phyloP scores from a whole-genome alignment of 345 rosid genomes.

The Murraya paniculata region DNA sequence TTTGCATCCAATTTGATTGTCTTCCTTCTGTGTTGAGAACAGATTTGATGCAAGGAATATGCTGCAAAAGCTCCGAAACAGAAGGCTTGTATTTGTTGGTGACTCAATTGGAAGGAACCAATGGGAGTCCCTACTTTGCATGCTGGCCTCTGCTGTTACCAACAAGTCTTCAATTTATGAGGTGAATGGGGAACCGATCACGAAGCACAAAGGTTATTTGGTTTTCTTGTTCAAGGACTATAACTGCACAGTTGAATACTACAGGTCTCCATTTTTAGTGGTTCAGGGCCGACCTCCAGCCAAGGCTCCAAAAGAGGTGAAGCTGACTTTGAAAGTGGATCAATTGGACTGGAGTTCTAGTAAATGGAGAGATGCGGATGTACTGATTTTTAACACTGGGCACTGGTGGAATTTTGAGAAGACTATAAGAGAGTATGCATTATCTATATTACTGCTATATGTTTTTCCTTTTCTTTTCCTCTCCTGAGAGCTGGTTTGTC shows the following conservation, averaged over 20 bases:
- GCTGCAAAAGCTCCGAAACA: conserved; percentile 62
- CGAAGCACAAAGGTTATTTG: conserved; percentile 79
- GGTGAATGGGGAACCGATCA: conserved; percentile 70
- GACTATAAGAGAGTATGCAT: conserved; percentile 58
- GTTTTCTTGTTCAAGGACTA: conserved; percentile 70
- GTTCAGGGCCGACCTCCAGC: conserved; percentile 62
- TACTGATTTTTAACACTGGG: conserved; percentile 75
- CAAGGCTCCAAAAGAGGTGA: conserved; percentile 52
- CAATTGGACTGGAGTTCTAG: conserved; percentile 58
- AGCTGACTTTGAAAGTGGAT: conserved; percentile 62
- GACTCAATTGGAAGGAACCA: conserved; percentile 96
- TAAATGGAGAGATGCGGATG: conserved; percentile 72
- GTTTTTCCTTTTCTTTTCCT: background rate
- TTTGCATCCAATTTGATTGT: conserved; percentile 13
- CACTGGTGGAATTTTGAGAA: conserved; percentile 93
- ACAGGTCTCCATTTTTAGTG: conserved; percentile 75
- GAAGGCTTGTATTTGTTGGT: conserved; percentile 79
- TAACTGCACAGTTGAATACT: conserved; percentile 88
- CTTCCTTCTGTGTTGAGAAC: conserved; percentile 23
- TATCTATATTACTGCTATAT: conserved; percentile 3
- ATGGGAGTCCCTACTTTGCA: conserved; percentile 90
- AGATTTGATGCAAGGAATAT: conserved; percentile 72
- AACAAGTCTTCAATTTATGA: conserved; percentile 67
- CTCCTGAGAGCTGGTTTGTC: background rate
- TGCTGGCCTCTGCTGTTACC: conserved; percentile 65